Evolutionary conservation across 306 rosid species (phyloP).

Genomic region (Lathyrus oleraceus): DNA sequence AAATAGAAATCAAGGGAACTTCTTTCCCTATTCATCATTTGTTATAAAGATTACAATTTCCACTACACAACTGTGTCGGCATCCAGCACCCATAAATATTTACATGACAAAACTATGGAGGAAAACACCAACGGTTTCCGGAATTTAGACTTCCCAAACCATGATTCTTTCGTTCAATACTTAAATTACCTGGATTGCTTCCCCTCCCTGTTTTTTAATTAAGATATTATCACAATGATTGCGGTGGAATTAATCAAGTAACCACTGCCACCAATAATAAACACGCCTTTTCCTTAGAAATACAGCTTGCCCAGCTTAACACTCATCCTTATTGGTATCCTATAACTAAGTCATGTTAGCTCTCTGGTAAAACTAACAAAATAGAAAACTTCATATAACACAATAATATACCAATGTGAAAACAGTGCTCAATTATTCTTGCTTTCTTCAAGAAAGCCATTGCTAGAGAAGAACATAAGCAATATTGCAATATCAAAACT

Average conservation of each 20-base stretch:
- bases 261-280: not conserved
- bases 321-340: not conserved
- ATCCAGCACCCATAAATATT: not conserved
- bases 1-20: not conserved
- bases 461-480: not conserved
- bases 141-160: not conserved
- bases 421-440: not conserved
- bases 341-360: not conserved
- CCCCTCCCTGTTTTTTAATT: not conserved
- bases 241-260: not conserved
- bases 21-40: not conserved
- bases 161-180: not conserved
- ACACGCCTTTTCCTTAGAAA: not conserved
- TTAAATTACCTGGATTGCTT: not conserved
- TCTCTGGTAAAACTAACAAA: not conserved
- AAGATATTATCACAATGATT: not conserved
- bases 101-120: not conserved
- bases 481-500: constrained; percentile 26
- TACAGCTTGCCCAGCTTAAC: not conserved
- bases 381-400: not conserved
- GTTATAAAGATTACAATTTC: not conserved
- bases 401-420: not conserved
- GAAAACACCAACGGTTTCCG: not conserved
- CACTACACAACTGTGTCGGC: too few relatives aligned
- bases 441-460: not conserved